Conservation (phyloP, 139 green algal species). For the Chlamydomonas asymmetrica region DNA sequence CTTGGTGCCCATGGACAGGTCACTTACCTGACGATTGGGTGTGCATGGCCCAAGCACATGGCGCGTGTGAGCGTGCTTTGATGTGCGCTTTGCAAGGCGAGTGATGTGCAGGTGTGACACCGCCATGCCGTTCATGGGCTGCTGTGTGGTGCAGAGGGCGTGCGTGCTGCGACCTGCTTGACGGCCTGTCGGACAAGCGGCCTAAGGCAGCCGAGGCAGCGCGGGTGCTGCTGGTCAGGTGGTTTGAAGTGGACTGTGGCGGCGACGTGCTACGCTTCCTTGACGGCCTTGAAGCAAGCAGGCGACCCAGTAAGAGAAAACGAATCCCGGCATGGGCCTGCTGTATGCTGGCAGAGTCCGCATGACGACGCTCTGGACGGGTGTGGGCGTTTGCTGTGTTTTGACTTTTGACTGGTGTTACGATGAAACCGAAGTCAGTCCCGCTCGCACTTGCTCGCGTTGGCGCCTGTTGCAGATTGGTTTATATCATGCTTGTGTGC, state of each 20-base stretch:
- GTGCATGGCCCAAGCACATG: neutral
- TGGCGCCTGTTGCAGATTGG: neutral
- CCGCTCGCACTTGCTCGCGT: neutral
- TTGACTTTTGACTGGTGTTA: too few relatives aligned
- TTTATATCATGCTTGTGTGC: neutral
- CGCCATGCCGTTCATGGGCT: neutral
- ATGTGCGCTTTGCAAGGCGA: neutral
- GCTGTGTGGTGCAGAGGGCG: too few relatives aligned
- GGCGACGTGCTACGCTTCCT: neutral
- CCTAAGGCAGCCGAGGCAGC: neutral
- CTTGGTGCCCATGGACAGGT: neutral
- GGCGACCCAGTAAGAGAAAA: too few relatives aligned
- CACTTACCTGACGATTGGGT: neutral
- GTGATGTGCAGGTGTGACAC: neutral
- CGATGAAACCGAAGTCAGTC: neutral
- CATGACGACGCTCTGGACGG: too few relatives aligned
- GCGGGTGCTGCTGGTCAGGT: neutral
- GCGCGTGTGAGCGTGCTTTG: neutral
- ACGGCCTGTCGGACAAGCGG: slow-evolving; percentile 7
- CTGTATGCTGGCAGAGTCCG: too few relatives aligned
- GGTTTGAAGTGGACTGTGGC: neutral
- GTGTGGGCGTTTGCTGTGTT: neutral
- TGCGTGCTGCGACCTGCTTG: too few relatives aligned
- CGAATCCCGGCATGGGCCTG: too few relatives aligned
- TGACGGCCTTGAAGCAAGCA: neutral